Evolutionary conservation across 2,329 filamentous ascomycete species (phyloP), one percentile per base, ranked within the genome.

Genomic region (Claviceps lovelessii): DNA sequence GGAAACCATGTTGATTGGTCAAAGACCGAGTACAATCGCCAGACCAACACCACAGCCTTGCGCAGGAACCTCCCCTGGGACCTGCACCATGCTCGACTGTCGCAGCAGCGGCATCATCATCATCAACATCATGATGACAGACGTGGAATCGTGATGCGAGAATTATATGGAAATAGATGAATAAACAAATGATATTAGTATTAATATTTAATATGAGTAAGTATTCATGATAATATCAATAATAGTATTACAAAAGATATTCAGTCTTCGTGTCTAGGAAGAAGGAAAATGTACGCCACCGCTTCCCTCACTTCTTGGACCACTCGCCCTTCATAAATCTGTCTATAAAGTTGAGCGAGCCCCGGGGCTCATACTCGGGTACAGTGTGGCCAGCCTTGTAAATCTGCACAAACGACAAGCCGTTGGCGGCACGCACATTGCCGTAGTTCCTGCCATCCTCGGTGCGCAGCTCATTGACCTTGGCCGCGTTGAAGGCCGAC

Each of bases 321-420:
- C 59, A 59, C 51, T 59, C 56, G 28, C 56, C 60, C 10, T 44
- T 37, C 47, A 96, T 71, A 91, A 91, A 97, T 72, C 90, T 83
- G 80, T 95, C 96, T 69, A 94, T 81, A 75, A 96, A 90, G 72
- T 96, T 87, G 58, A 95, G 76, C 57, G 87, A 89, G 39, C 85
- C 80, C 72, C 87, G 87, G 17, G 91, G 90, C 76, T 97, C 90
- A 73, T 97, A 88, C 74, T 90, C 87, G 23, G 91, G 91, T 47
- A 95, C 90, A 90, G 96, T 97, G 78, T 97, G 91, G 61, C 93
- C 91, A 65, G 84, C 91, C 59, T 84, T 83, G 70, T 86, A 93
- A 61, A 97, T 78, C 66, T 84, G 85, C 76, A 95, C 85, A 70
- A 95, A 96, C 58, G 89, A 93, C 66, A 97, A 89, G 80, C 96